Evolutionary conservation across 2,329 filamentous ascomycete genomes (phyloP), one percentile per base, ranked within the genome.

Genomic region (Pseudogymnoascus sp.): DNA sequence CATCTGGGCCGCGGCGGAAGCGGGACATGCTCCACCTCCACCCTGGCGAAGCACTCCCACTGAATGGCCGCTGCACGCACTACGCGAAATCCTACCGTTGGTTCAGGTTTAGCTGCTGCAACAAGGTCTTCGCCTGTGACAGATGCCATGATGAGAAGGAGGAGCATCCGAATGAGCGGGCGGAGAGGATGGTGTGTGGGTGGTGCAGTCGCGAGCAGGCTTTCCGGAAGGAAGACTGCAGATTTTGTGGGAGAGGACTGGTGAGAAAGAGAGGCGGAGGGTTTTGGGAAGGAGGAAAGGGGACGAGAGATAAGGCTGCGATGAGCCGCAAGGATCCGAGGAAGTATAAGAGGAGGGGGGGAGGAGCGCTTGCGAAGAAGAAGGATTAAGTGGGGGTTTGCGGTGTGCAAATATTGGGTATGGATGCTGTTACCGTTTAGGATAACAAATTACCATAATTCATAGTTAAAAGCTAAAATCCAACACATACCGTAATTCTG

Each of bases 221-320:
- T 67, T 96, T 91, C 75, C 79, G 86, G 21, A 86, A 88, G 1
- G 89, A 93, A 71, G 86, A 87, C 65, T 96, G 91, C 74, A 81
- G 79, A 1, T 85, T 90, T 70, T 96, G 91, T 71, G 88, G 87
- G 60, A 79, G 86, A 35, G 83, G 81, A 60, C 82, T 95, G 11
- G 81, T 92, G 62, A 86, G 89, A 0, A 80, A 76, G 67, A 87
- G 85, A 71, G 83, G 84, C 2, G 78, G 78, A 47, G 91, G 91
- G 0, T 96, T 92, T 76, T 96, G 91, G 91, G 91, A 96, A 77
- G 91, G 91, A 10, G 91, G 91, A 1, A 91, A 89, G 73, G 89
- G 89, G 1, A 93, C 89, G n/a, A 79, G 90, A 65, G 88, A 92
- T 72, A 83, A 80, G 74, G 77, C 76, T 33, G 77, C 81, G 70